Evolutionary conservation across 495 filamentous ascomycete species (phyloP).

Genomic region (Cudoniella acicularis): DNA sequence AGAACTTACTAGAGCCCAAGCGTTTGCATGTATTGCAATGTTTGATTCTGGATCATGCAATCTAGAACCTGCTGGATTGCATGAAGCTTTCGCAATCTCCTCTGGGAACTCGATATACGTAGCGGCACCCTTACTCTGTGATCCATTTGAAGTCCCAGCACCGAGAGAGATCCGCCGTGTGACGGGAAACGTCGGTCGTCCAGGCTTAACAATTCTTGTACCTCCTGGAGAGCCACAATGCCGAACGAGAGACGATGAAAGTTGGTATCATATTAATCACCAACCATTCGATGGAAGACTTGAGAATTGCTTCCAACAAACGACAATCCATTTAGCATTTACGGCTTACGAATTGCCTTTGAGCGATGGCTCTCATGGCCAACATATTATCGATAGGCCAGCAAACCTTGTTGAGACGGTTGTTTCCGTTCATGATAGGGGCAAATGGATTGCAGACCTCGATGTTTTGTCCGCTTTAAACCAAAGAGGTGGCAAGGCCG

Average conservation of each 20-base stretch:
- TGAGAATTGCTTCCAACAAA: conserved; percentile 27
- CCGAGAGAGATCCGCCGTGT: conserved; percentile 18
- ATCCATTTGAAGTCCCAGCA: conserved; percentile 16
- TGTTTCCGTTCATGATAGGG: conserved; percentile 29
- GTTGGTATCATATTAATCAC: conserved; percentile 8
- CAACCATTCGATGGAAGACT: conserved; percentile 24
- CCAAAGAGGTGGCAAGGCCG: not conserved
- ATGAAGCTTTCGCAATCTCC: conserved; percentile 26
- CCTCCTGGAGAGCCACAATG: not conserved
- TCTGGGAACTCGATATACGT: conserved; percentile 30
- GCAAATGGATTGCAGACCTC: conserved; percentile 36
- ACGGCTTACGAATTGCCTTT: conserved; percentile 29
- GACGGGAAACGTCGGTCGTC: conserved; percentile 30
- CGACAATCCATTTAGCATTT: conserved; percentile 37
- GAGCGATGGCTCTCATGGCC: conserved; percentile 15
- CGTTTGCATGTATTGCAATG: conserved; percentile 25
- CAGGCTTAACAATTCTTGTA: conserved; percentile 27
- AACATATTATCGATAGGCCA: conserved; percentile 20
- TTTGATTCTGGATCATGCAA: conserved; percentile 28
- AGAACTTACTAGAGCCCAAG: too few relatives aligned
- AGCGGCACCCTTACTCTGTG: conserved; percentile 20
- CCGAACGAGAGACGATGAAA: not conserved
- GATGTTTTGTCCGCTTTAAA: conserved; percentile 23
- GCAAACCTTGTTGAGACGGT: conserved; percentile 29
- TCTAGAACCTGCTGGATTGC: conserved; percentile 16